A percentile compares a stretch with the other conserved stretches of the same genome.
Conservation (phyloP, 129 eudicot genomes). For the Sambucus nigra region DNA sequence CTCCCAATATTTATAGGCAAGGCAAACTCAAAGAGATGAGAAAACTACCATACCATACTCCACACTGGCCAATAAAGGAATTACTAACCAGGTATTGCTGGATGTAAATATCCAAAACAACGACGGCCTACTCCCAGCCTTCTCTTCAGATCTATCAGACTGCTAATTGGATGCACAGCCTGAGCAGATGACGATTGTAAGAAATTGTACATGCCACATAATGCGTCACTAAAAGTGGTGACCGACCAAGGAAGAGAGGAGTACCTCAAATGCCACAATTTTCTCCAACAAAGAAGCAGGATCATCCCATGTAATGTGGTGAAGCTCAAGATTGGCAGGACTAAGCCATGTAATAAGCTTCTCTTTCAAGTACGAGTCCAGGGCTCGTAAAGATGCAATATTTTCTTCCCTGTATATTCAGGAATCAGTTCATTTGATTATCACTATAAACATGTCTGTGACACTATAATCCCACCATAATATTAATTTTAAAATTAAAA, state of each 20-base stretch:
- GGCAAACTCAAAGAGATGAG: background rate
- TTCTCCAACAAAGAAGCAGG: slow-evolving; percentile 96
- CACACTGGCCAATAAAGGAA: slow-evolving; percentile 2
- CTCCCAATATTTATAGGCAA: background rate
- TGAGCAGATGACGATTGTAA: slow-evolving; percentile 18
- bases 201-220: slow-evolving; percentile 1
- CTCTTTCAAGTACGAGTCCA: slow-evolving; percentile 85
- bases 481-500: background rate
- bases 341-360: slow-evolving; percentile 91
- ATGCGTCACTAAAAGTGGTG: background rate
- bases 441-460: background rate
- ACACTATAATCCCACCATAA: background rate
- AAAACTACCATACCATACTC: background rate
- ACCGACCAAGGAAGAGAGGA: slow-evolving; percentile 6
- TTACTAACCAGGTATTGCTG: slow-evolving; percentile 84
- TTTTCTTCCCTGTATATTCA: slow-evolving; percentile 59
- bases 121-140: slow-evolving; percentile 93
- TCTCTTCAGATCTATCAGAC: slow-evolving; percentile 82
- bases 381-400: slow-evolving; percentile 69
- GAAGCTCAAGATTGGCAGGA: slow-evolving; percentile 94
- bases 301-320: slow-evolving; percentile 89
- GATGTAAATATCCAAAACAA: slow-evolving; percentile 92
- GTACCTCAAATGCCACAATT: slow-evolving; percentile 88
- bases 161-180: slow-evolving; percentile 99
- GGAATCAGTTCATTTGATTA: background rate